phyloP scores from a whole-genome alignment of 2,329 filamentous ascomycete species.

The Microascus cirrosus region DNA sequence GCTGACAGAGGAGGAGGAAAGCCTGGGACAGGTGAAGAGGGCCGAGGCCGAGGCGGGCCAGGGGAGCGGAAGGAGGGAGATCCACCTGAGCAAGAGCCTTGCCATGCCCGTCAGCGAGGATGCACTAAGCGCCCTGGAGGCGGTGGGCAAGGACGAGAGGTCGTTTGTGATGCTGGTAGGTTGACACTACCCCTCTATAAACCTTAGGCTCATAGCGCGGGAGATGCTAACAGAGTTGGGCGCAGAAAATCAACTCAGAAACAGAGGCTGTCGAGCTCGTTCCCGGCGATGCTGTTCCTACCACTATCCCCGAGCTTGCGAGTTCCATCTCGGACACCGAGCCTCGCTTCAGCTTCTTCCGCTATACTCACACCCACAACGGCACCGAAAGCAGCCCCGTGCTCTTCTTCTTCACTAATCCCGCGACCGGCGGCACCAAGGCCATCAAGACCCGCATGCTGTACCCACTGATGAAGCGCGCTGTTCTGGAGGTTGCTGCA shows the following conservation, averaged over 20 bases:
- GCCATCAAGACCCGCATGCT: constrained; percentile 77
- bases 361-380: constrained; percentile 47
- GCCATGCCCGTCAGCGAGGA: constrained; percentile 50
- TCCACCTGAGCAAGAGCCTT: constrained; percentile 45
- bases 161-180: constrained; percentile 56
- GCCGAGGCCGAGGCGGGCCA: constrained; percentile 64
- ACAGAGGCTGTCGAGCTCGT: constrained; percentile 61
- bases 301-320: constrained; percentile 47
- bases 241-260: constrained; percentile 59
- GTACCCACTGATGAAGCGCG: constrained; percentile 61
- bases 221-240: neutral
- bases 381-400: constrained; percentile 45
- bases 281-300: constrained; percentile 34
- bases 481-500: constrained; percentile 56
- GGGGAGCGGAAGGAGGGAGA: constrained; percentile 50
- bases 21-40: constrained; percentile 59
- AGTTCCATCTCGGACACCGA: constrained; percentile 52
- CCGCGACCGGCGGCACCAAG: constrained; percentile 50
- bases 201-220: neutral
- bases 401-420: constrained; percentile 77
- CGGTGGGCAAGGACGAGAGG: constrained; percentile 39
- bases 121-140: constrained; percentile 52
- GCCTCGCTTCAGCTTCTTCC: constrained; percentile 71
- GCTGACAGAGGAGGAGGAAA: constrained; percentile 67
- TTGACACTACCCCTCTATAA: constrained; percentile 6